Conservation (phyloP, 2,329 filamentous ascomycete genomes). For the Verticillium tricorpus region DNA sequence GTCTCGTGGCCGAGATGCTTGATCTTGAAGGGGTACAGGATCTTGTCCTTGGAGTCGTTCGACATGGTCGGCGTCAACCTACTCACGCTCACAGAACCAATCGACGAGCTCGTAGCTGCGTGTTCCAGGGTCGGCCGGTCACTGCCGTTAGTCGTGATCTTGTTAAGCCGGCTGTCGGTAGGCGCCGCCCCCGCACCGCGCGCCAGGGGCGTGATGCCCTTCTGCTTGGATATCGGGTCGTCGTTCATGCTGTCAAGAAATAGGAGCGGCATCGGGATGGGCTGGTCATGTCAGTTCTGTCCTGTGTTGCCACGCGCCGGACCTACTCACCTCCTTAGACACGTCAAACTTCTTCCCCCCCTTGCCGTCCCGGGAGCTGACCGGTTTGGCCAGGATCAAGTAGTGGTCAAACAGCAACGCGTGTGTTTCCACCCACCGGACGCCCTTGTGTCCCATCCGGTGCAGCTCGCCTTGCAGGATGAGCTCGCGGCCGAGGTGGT, state of each 20-base stretch:
- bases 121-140: constrained; percentile 62
- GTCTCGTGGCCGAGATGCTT: constrained; percentile 94
- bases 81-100: constrained; percentile 40
- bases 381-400: constrained; percentile 82
- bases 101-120: constrained; percentile 61
- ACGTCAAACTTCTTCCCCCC: constrained; percentile 89
- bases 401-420: constrained; percentile 96
- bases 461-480: constrained; percentile 87
- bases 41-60: constrained; percentile 73
- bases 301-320: neutral
- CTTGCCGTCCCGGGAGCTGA: constrained; percentile 62
- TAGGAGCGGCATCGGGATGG: constrained; percentile 93
- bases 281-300: constrained; percentile 38
- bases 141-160: constrained; percentile 45
- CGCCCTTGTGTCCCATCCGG: constrained; percentile 80
- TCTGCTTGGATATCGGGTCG: constrained; percentile 80
- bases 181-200: constrained; percentile 53
- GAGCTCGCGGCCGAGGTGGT: constrained; percentile 88
- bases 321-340: constrained; percentile 67
- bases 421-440: constrained; percentile 91
- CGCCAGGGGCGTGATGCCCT: constrained; percentile 61
- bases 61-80: constrained; percentile 37
- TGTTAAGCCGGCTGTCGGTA: constrained; percentile 49
- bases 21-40: constrained; percentile 89
- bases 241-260: constrained; percentile 91